Evolutionary conservation across 768 basidiomycete genomes (phyloP).

Genomic region (Rubroboletus satanas): DNA sequence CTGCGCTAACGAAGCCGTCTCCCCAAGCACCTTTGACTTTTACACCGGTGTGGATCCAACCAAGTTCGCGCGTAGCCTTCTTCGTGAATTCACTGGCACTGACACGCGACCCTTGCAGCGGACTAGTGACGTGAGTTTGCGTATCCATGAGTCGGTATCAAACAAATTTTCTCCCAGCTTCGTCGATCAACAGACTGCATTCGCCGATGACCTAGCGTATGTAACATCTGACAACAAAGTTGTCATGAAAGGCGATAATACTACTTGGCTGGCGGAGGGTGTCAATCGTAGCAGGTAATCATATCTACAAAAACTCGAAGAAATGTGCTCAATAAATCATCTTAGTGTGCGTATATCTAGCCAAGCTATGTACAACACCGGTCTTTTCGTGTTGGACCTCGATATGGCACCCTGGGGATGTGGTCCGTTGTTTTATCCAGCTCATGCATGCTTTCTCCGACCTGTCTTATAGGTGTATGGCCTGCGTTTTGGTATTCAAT

Average conservation of each 20-base stretch:
- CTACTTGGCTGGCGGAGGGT: conserved; percentile 49
- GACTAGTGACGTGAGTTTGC: conserved; percentile 61
- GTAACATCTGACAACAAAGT: conserved; percentile 55
- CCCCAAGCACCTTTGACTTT: conserved; percentile 53
- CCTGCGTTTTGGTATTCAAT: conserved; percentile 68
- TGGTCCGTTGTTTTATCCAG: conserved; percentile 38
- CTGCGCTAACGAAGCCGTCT: conserved; percentile 4
- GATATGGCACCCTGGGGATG: conserved; percentile 87
- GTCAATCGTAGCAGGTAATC: conserved; percentile 57
- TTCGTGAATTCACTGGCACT: conserved; percentile 12
- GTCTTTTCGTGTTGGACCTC: conserved; percentile 81
- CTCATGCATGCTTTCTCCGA: neutral
- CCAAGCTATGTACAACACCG: conserved; percentile 59
- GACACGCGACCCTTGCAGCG: conserved; percentile 40
- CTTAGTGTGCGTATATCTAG: conserved; percentile 75
- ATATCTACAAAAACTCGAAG: neutral
- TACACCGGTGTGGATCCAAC: conserved; percentile 64
- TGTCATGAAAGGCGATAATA: conserved; percentile 76
- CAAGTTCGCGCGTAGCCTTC: conserved; percentile 33
- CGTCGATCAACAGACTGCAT: conserved; percentile 52
- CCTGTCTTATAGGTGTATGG: conserved; percentile 57
- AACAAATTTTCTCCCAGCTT: conserved; percentile 43
- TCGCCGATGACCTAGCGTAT: conserved; percentile 51
- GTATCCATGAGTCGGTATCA: neutral
- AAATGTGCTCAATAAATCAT: neutral